Evolutionary conservation across 306 rosid genomes (phyloP).

Genomic region (Lathyrus oleraceus): DNA sequence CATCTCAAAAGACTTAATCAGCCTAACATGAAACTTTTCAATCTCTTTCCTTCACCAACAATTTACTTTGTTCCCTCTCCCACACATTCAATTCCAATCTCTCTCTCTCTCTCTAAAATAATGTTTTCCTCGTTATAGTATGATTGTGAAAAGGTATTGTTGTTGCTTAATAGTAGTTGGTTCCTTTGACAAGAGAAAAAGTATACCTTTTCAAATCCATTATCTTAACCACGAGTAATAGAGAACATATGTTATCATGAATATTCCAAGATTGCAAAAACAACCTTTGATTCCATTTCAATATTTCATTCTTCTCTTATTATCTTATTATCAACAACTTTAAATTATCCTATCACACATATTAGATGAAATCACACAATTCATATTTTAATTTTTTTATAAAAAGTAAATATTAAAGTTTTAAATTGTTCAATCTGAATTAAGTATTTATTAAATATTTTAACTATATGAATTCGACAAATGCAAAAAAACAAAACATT

Average conservation of each 20-base stretch:
- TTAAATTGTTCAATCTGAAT: too few species aligned
- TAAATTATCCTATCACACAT: neutral
- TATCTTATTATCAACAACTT: neutral
- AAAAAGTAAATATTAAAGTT: too few species aligned
- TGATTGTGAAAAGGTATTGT: constrained; percentile 69
- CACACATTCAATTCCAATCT: constrained; percentile 37
- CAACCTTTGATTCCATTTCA: constrained; percentile 44
- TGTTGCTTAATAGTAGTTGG: constrained; percentile 56
- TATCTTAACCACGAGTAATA: constrained; percentile 57
- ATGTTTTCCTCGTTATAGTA: constrained; percentile 34
- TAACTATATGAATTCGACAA: too few species aligned
- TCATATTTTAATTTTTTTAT: too few species aligned
- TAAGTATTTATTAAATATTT: too few species aligned
- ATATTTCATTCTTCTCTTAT: neutral
- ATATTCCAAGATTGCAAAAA: constrained; percentile 46
- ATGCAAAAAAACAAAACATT: too few species aligned
- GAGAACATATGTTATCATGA: constrained; percentile 36
- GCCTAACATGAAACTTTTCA: constrained; percentile 32
- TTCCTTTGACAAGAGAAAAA: constrained; percentile 63
- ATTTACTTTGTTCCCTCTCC: constrained; percentile 43
- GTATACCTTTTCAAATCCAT: constrained; percentile 43
- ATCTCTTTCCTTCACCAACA: constrained; percentile 37
- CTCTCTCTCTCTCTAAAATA: constrained; percentile 25
- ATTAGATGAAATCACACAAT: neutral
- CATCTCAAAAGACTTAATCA: constrained; percentile 50